Conservation (phyloP, 345 rosid species). For the Microthlaspi erraticum region DNA sequence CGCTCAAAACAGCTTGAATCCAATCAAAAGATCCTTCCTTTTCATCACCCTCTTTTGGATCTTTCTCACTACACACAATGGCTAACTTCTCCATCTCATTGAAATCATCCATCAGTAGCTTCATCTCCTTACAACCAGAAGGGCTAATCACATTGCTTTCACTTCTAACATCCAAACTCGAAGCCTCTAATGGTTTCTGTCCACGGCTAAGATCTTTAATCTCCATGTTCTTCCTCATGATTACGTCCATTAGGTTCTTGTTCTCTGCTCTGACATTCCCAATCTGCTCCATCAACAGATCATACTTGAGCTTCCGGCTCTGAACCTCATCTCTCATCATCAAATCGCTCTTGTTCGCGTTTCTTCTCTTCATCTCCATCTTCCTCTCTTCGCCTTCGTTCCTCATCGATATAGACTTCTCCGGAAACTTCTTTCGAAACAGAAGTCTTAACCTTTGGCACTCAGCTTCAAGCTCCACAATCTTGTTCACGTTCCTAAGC, state of each 20-base stretch:
- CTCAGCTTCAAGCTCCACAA: slow-evolving; percentile 77
- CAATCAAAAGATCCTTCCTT: slow-evolving; percentile 67
- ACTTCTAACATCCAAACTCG: slow-evolving; percentile 51
- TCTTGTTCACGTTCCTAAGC: slow-evolving; percentile 63
- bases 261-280: slow-evolving; percentile 74
- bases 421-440: slow-evolving; percentile 66
- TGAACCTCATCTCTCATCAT: slow-evolving; percentile 60
- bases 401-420: slow-evolving; percentile 60
- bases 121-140: slow-evolving; percentile 70
- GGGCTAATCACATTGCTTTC: slow-evolving; percentile 56
- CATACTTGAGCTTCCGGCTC: slow-evolving; percentile 45
- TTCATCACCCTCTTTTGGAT: slow-evolving; percentile 46
- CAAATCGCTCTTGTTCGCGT: slow-evolving; percentile 54
- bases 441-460: slow-evolving; percentile 71
- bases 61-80: slow-evolving; percentile 57
- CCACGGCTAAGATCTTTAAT: slow-evolving; percentile 53
- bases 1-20: slow-evolving; percentile 89
- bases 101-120: slow-evolving; percentile 69
- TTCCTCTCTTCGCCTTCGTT: slow-evolving; percentile 52
- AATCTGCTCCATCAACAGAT: slow-evolving; percentile 60
- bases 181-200: slow-evolving; percentile 54
- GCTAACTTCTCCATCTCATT: slow-evolving; percentile 87
- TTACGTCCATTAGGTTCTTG: slow-evolving; percentile 66
- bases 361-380: slow-evolving; percentile 51
- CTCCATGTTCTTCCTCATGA: slow-evolving; percentile 63